Conservation (phyloP, 306 rosid species). For the Dalbergia cultrata region DNA sequence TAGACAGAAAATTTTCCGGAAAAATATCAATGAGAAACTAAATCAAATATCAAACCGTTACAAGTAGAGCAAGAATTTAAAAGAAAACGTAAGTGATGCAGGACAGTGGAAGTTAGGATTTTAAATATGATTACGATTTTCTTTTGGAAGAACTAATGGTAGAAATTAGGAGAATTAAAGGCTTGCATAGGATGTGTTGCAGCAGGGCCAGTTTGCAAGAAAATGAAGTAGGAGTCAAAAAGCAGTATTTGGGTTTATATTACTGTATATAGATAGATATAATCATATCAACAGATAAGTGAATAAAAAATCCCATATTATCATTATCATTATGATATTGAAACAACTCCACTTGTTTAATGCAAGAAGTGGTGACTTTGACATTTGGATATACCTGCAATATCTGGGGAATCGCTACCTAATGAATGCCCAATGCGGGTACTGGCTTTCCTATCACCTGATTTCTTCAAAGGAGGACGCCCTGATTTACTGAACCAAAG, state of each 20-base stretch:
- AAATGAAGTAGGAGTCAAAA: not conserved
- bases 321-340: slow-evolving; percentile 25
- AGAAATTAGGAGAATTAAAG: slow-evolving; percentile 28
- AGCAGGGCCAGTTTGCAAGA: slow-evolving; percentile 14
- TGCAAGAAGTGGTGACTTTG: slow-evolving; percentile 27
- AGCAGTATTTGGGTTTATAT: slow-evolving; percentile 19
- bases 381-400: slow-evolving; percentile 61
- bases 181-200: not conserved
- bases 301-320: not conserved
- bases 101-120: slow-evolving; percentile 15
- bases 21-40: slow-evolving; percentile 11
- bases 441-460: slow-evolving; percentile 70
- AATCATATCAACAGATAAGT: not conserved
- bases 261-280: slow-evolving; percentile 27
- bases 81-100: slow-evolving; percentile 20
- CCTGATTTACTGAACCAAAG: slow-evolving; percentile 78
- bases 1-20: slow-evolving; percentile 20
- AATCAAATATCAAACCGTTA: slow-evolving; percentile 15
- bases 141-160: slow-evolving; percentile 30
- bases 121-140: slow-evolving; percentile 24
- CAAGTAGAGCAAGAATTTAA: slow-evolving; percentile 16
- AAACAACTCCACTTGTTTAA: slow-evolving; percentile 26
- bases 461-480: slow-evolving; percentile 79
- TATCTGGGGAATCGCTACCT: slow-evolving; percentile 60
- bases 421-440: slow-evolving; percentile 63